Evolutionary conservation across 108 stramenopile genomes (phyloP).

Genomic region (Conticribra guillardii): DNA sequence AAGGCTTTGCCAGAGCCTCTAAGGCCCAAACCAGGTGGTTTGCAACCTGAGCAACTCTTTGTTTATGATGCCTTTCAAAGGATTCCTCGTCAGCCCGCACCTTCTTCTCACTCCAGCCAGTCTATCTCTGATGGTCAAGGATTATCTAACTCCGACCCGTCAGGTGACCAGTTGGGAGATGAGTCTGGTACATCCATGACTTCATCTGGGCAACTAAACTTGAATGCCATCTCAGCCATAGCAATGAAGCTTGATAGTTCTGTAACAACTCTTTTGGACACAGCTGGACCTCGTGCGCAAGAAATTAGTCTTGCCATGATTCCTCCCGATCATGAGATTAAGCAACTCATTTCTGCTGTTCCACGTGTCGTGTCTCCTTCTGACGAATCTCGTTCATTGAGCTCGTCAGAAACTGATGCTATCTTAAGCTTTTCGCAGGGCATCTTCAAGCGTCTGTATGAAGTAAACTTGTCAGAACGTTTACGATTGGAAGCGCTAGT

Average conservation of each 20-base stretch:
- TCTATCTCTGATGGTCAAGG: too few relatives aligned
- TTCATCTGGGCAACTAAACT: slow-evolving; percentile 56
- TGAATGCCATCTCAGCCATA: slow-evolving; percentile 72
- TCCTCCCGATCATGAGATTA: slow-evolving; percentile 91
- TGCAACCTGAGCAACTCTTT: slow-evolving; percentile 87
- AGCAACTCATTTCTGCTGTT: slow-evolving; percentile 84
- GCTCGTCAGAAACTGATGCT: slow-evolving; percentile 82
- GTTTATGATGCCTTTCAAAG: slow-evolving; percentile 98
- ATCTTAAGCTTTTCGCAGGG: slow-evolving; percentile 91
- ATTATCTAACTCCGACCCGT: slow-evolving; percentile 5
- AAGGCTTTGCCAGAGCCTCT: slow-evolving; percentile 91
- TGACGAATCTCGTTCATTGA: slow-evolving; percentile 52
- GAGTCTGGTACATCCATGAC: slow-evolving; percentile 3
- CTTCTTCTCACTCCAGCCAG: slow-evolving; percentile 50
- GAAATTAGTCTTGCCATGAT: slow-evolving; percentile 90
- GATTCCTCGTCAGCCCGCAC: slow-evolving; percentile 76
- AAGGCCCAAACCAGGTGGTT: slow-evolving; percentile 92
- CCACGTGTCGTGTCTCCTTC: slow-evolving; percentile 73
- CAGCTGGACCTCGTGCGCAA: slow-evolving; percentile 82
- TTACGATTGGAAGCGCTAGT: slow-evolving; percentile 89
- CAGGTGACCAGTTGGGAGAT: neutral
- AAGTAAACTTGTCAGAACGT: slow-evolving; percentile 84
- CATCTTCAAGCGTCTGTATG: slow-evolving; percentile 98
- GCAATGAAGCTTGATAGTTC: slow-evolving; percentile 82
- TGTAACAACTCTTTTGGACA: slow-evolving; percentile 69